Percentiles rank a stretch among this genome's conserved stretches.
Evolutionary conservation across 176 grass and related monocot genomes (phyloP).

Genomic region (Aechmea fasciata): DNA sequence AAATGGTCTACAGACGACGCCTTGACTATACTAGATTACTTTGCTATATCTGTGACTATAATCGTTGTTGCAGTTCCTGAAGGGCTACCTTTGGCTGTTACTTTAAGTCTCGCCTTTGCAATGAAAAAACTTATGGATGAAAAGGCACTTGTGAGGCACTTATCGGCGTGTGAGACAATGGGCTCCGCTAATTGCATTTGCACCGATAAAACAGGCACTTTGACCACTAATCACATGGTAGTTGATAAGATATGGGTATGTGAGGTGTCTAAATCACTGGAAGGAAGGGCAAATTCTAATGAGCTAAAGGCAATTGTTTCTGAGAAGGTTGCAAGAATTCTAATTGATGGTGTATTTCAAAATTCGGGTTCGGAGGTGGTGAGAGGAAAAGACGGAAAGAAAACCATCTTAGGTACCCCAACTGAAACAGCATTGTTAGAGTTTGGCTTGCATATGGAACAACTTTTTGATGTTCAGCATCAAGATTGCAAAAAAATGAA

Average conservation of each 20-base stretch:
- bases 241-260: constrained; percentile 82
- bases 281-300: constrained; percentile 32
- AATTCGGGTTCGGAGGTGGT: constrained; percentile 82
- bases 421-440: constrained; percentile 86
- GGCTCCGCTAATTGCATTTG: constrained; percentile 95
- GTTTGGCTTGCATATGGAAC: constrained; percentile 77
- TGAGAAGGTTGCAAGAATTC: constrained; percentile 39
- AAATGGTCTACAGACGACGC: constrained; percentile 47
- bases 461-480: constrained; percentile 18
- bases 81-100: constrained; percentile 84
- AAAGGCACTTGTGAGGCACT: constrained; percentile 79
- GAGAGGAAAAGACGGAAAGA: constrained; percentile 50
- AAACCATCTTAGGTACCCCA: constrained; percentile 71
- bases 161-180: constrained; percentile 97
- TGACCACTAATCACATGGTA: constrained; percentile 96
- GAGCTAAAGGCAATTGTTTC: constrained; percentile 36
- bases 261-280: constrained; percentile 39
- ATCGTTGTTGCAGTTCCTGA: constrained; percentile 91
- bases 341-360: constrained; percentile 66
- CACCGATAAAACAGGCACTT: constrained; percentile 87
- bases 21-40: constrained; percentile 70
- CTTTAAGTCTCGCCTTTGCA: constrained; percentile 89
- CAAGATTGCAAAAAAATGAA: constrained; percentile 37
- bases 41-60: constrained; percentile 82
- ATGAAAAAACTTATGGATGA: constrained; percentile 97